phyloP scores from a whole-genome alignment of 768 basidiomycete species.

The Boletellus ananiceps region DNA sequence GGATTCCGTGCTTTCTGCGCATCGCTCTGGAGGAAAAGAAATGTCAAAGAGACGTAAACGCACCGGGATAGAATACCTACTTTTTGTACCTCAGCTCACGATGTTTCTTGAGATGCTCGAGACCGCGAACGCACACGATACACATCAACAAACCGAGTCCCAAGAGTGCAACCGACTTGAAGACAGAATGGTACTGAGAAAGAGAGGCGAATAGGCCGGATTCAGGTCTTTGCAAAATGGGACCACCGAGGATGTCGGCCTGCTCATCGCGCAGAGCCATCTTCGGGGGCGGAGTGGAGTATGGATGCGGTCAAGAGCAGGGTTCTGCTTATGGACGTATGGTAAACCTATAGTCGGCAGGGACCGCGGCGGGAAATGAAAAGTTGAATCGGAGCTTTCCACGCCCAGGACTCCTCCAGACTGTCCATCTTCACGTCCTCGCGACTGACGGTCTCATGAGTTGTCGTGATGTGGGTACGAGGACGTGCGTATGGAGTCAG shows the following conservation, averaged over 20 bases:
- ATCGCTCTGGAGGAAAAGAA: constrained; percentile 45
- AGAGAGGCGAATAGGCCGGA: constrained; percentile 27
- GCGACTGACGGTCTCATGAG: too few relatives aligned
- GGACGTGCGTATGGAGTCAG: not conserved
- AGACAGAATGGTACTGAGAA: constrained; percentile 34
- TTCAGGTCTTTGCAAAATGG: constrained; percentile 37
- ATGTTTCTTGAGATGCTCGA: constrained; percentile 50
- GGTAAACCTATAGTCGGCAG: constrained; percentile 10
- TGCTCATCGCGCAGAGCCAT: constrained; percentile 58
- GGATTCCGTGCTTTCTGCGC: constrained; percentile 77
- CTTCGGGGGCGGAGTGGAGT: constrained; percentile 21
- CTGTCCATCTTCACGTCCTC: too few relatives aligned
- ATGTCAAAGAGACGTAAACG: constrained; percentile 11
- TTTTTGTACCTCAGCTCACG: constrained; percentile 61
- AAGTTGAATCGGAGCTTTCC: constrained; percentile 22
- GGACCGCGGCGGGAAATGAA: constrained; percentile 20
- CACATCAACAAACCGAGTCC: constrained; percentile 33
- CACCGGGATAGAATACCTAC: constrained; percentile 37
- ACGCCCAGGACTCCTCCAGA: too few relatives aligned
- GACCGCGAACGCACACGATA: constrained; percentile 33
- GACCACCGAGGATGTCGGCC: constrained; percentile 68
- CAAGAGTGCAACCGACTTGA: constrained; percentile 37
- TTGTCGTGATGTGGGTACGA: not conserved
- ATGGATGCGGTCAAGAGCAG: constrained; percentile 22
- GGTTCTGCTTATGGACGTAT: constrained; percentile 5